Conservation (phyloP, 257 asterid species). For the Penstemon eatonii region DNA sequence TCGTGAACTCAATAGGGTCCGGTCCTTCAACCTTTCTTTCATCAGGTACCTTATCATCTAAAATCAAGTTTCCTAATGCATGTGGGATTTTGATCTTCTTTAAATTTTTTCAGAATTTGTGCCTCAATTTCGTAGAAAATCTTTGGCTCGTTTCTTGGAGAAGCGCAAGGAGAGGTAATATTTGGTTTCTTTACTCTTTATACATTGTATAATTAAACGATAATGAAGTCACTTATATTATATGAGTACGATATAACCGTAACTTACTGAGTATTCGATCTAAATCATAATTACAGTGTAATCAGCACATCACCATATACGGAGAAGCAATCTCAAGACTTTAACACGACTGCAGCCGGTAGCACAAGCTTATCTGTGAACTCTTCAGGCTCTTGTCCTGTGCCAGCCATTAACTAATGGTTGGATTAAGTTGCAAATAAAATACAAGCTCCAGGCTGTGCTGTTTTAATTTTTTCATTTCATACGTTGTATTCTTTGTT, state of each 20-base stretch:
- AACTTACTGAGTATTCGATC: neutral
- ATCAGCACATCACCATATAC: conserved; percentile 54
- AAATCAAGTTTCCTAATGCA: neutral
- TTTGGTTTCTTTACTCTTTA: neutral
- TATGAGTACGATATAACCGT: neutral
- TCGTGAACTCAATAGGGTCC: conserved; percentile 33
- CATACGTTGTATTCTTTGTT: conserved; percentile 14
- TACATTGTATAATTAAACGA: neutral
- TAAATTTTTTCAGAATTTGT: conserved; percentile 45
- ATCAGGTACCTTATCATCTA: conserved; percentile 39
- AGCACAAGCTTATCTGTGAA: conserved; percentile 44
- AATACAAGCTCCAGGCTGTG: conserved; percentile 20
- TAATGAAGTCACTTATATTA: neutral
- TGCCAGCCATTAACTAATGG: conserved; percentile 38
- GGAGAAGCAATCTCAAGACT: conserved; percentile 41
- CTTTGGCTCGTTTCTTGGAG: conserved; percentile 87
- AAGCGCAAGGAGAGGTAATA: conserved; percentile 89
- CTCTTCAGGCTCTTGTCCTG: conserved; percentile 51
- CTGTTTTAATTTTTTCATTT: conserved; percentile 2
- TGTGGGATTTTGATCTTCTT: neutral
- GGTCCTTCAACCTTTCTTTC: conserved; percentile 33
- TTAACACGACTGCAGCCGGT: conserved; percentile 39
- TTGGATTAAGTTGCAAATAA: conserved; percentile 29
- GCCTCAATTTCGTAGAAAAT: conserved; percentile 84
- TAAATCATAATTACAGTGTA: conserved; percentile 42